Base-by-base conservation (phyloP, 768 basidiomycete genomes). In the Gymnopilus dilepis region DNA sequence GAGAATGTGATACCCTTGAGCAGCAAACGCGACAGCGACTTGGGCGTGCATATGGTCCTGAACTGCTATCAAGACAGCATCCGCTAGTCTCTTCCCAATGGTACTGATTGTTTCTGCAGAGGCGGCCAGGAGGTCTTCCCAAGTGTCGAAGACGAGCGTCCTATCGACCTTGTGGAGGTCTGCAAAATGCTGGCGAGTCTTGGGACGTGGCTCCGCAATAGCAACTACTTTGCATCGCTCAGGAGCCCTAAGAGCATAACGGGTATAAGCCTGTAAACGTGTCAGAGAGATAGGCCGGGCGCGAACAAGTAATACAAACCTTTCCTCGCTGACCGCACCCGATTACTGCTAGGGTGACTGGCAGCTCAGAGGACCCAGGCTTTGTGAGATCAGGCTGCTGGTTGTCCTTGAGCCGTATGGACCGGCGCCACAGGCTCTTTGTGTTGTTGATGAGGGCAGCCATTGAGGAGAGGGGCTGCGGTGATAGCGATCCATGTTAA, bases 271-370 rank as follows among this genome's bases (percentile, higher is more conserved):
- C 89, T 94, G 62, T 7, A 47, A 8, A 51, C 13, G 52, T 13
- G 22, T n/a, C 31, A 34, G 31, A 19, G 8, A 52, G 28, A 52
- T 12, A 45, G 24, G 53, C 19, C 17, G 24, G 15, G 6, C 38
- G 17, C 53, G 28, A n/a, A 34, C 17, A 34, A 33, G 8, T 6
- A 24, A 41, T 41, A 56, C 51, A 37, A 62, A 92, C 93, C 77
- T 80, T 82, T 55, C 94, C 94, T 58, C 94, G 86, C 71, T 91
- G 87, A 6, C 94, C 94, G 67, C 92, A 93, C 19, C 94, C 94
- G 31, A 96, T 73, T 61, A 95, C 77, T 13, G 86, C 92, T 34
- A 95, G 66, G 0, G 91, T 94, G 45, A 94, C 76, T 17, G 47
- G 47, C 11, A 87, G 84, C 11, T 70, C 60, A 11, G 65, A 51